A percentile compares a stretch with the other conserved stretches of the same genome.
phyloP scores from a whole-genome alignment of 768 basidiomycete genomes.

The Coprinellus micaceus region DNA sequence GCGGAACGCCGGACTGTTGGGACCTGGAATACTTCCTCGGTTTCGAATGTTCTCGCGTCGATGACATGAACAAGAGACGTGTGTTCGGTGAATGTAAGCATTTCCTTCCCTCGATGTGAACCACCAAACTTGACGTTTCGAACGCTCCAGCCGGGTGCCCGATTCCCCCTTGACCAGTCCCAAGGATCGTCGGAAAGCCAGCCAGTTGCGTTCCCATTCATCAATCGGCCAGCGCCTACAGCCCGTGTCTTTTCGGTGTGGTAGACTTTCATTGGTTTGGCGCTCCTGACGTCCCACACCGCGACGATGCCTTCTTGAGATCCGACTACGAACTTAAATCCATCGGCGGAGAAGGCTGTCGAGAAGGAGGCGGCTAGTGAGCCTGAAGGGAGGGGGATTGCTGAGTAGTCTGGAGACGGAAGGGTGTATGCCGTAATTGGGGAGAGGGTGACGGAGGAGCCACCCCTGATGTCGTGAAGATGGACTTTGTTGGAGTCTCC shows the following conservation, averaged over 20 bases:
- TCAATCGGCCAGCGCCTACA: slow-evolving; percentile 11
- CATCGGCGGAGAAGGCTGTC: slow-evolving; percentile 73
- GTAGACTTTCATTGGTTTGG: slow-evolving; percentile 65
- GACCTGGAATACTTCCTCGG: slow-evolving; percentile 62
- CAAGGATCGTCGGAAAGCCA: slow-evolving; percentile 63
- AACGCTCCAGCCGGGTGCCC: slow-evolving; percentile 79
- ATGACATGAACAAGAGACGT: slow-evolving; percentile 78
- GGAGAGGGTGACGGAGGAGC: slow-evolving; percentile 55
- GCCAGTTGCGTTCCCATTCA: slow-evolving; percentile 41
- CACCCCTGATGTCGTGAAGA: slow-evolving; percentile 73
- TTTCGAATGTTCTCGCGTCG: slow-evolving; percentile 84
- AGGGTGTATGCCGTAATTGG: slow-evolving; percentile 67
- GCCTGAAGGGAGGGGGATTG: slow-evolving; percentile 34
- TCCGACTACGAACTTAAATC: slow-evolving; percentile 77
- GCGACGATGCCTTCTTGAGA: slow-evolving; percentile 79
- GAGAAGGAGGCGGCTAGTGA: slow-evolving; percentile 71
- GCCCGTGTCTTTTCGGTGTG: slow-evolving; percentile 48
- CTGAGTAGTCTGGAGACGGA: slow-evolving; percentile 48
- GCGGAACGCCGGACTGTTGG: slow-evolving; percentile 27
- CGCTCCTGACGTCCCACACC: slow-evolving; percentile 80
- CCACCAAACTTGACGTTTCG: slow-evolving; percentile 80
- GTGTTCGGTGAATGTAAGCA: slow-evolving; percentile 92
- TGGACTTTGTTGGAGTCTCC: slow-evolving; percentile 88
- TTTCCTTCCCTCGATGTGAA: slow-evolving; percentile 54
- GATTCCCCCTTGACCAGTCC: slow-evolving; percentile 60